A percentile compares a stretch with the other conserved stretches of the same genome.
Conservation (phyloP, 805 yeast genomes). For the Alloascoidea hylecoeti region DNA sequence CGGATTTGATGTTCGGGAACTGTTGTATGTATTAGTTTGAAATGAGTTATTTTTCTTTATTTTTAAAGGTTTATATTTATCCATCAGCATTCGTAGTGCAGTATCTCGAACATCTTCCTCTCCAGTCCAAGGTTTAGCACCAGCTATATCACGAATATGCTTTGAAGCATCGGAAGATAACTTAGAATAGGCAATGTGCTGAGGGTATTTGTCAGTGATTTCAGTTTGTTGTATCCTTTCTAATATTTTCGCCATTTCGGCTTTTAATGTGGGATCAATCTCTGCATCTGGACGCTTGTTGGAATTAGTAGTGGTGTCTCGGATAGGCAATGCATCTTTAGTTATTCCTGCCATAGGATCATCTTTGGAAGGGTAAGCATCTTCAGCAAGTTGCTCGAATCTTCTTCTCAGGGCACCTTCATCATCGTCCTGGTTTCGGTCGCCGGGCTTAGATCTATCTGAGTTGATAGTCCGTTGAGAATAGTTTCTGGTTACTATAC, state of each 20-base stretch:
- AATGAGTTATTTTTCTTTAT: background rate
- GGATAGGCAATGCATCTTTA: too few species aligned
- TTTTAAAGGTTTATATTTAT: conserved; percentile 27
- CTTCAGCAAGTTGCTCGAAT: conserved; percentile 26
- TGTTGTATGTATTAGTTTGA: too few species aligned
- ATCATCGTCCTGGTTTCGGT: too few species aligned
- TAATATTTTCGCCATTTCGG: conserved; percentile 11
- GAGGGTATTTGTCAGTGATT: conserved; percentile 23
- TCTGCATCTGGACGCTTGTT: conserved; percentile 11
- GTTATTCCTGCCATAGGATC: conserved; percentile 24
- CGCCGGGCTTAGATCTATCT: conserved; percentile 1
- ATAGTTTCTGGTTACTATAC: too few species aligned
- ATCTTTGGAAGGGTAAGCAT: conserved; percentile 20
- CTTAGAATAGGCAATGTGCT: conserved; percentile 23
- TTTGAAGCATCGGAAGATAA: conserved; percentile 30
- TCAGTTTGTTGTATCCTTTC: conserved; percentile 5
- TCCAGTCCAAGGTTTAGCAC: conserved; percentile 46
- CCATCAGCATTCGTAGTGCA: conserved; percentile 39
- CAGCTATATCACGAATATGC: conserved; percentile 32
- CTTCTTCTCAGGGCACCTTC: conserved; percentile 19
- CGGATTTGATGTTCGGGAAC: too few species aligned
- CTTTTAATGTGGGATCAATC: conserved; percentile 3
- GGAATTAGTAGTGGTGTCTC: too few species aligned
- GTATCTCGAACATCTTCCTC: conserved; percentile 31
- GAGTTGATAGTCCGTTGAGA: too few species aligned